These are phyloP conservation scores for Fusarium ambrosium DNA, from an alignment of 2,329 filamentous ascomycete species.

Conservation along the genomic window DNA sequence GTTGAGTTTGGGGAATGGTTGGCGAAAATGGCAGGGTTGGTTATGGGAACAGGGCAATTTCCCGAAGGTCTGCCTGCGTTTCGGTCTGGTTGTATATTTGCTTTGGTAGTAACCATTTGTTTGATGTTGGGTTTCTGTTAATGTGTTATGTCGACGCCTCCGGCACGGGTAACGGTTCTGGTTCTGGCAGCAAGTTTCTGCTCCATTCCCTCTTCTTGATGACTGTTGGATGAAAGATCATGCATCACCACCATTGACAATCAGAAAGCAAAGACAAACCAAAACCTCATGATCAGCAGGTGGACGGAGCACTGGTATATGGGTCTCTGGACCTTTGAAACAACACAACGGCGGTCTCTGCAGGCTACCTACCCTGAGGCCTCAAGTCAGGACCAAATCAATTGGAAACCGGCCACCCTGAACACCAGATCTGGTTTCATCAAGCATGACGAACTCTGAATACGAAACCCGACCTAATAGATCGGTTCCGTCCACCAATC, in stretches of 20 bases:
- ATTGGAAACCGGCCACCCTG: not conserved
- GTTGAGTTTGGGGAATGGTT: constrained; percentile 25
- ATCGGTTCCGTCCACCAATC: not conserved
- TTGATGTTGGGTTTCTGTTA: not conserved
- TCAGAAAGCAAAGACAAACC: not conserved
- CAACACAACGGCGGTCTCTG: not conserved
- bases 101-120: constrained; percentile 31
- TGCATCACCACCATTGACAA: not conserved
- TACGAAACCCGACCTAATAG: constrained; percentile 1
- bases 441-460: not conserved
- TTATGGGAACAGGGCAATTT: constrained; percentile 23
- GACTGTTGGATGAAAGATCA: not conserved
- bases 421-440: constrained; percentile 6
- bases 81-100: constrained; percentile 37
- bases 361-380: not conserved
- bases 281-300: not conserved
- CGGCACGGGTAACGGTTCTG: not conserved
- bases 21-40: constrained; percentile 42
- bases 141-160: not conserved
- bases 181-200: not conserved
- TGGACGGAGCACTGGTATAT: not conserved
- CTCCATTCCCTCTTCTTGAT: not conserved
- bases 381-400: not conserved
- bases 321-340: not conserved
- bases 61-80: constrained; percentile 29